Conservation (phyloP, 768 basidiomycete genomes). For the Xerocomellus intermedius region DNA sequence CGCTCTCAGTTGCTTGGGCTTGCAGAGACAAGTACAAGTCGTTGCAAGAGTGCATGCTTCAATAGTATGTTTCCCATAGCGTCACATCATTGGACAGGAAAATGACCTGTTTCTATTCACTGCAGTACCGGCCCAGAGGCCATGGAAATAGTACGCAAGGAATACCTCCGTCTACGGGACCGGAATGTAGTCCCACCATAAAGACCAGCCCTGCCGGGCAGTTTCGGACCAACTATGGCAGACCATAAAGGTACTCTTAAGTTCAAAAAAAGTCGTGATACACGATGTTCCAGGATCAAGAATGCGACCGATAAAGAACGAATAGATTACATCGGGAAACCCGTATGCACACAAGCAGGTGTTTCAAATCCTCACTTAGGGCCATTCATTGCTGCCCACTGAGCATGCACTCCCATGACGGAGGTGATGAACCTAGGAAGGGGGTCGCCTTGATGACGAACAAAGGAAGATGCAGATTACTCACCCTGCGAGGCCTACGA, state of each 20-base stretch:
- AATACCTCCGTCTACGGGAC: constrained; percentile 69
- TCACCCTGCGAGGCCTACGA: constrained; percentile 83
- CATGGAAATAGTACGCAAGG: constrained; percentile 68
- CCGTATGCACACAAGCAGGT: background rate
- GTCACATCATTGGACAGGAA: background rate
- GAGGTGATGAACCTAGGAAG: constrained; percentile 62
- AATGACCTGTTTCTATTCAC: background rate
- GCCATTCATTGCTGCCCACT: constrained; percentile 56
- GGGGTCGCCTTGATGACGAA: constrained; percentile 1
- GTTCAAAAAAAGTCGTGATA: background rate
- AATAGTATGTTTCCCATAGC: constrained; percentile 54
- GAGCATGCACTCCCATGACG: constrained; percentile 62
- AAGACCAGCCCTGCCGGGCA: background rate
- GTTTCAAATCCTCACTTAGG: constrained; percentile 34
- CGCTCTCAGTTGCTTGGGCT: constrained; percentile 82
- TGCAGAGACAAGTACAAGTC: constrained; percentile 67
- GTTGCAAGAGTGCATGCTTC: constrained; percentile 76
- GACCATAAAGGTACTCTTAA: background rate
- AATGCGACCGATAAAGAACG: background rate
- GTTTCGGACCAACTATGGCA: background rate
- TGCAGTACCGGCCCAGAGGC: constrained; percentile 68
- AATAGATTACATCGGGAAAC: constrained; percentile 8
- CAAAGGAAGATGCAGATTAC: constrained; percentile 21
- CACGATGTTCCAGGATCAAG: background rate
- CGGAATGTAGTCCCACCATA: constrained; percentile 12